phyloP scores from a whole-genome alignment of 139 green algal genomes.

The Eudorina sp. region DNA sequence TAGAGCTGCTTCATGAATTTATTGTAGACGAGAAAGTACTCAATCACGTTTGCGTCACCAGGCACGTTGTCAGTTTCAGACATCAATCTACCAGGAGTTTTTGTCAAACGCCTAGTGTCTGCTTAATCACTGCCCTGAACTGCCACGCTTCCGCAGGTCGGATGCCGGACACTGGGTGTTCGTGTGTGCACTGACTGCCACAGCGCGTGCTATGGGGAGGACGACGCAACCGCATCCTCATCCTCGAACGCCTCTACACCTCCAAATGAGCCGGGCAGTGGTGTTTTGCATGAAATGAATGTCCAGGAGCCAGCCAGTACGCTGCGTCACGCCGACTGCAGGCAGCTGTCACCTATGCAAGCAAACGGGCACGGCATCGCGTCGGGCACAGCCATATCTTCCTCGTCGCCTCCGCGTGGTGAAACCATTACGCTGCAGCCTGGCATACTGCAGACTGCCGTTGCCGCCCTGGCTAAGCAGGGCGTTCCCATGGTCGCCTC shows the following conservation, averaged over 20 bases:
- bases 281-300: background rate
- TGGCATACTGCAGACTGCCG: background rate
- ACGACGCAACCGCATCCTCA: background rate
- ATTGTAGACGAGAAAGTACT: no score
- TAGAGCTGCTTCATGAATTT: no score
- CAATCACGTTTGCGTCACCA: no score
- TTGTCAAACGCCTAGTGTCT: no score
- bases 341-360: no score
- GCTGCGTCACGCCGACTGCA: no score
- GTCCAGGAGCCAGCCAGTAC: no score
- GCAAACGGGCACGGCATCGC: no score
- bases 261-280: background rate
- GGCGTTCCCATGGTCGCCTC: background rate
- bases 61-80: no score
- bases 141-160: background rate
- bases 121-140: background rate
- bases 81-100: no score
- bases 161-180: slow-evolving; percentile 19
- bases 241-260: background rate
- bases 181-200: slow-evolving; percentile 38
- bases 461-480: background rate
- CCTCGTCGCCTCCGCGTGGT: no score
- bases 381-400: no score
- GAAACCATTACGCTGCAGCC: background rate
- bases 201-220: slow-evolving; percentile 7